phyloP scores from a whole-genome alignment of 257 asterid genomes.

The Solanum etuberosum region DNA sequence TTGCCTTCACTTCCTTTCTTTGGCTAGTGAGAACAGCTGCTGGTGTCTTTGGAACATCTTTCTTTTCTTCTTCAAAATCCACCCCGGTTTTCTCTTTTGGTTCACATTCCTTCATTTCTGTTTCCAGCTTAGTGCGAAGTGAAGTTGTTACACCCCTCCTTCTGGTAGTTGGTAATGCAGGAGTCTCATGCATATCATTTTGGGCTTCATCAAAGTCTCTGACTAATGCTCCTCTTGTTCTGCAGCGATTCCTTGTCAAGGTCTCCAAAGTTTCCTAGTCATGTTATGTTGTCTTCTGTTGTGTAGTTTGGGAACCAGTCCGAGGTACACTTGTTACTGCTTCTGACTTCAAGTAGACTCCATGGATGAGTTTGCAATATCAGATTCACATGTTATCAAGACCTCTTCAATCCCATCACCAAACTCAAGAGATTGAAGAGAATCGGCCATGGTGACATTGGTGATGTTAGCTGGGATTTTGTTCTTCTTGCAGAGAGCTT shows the following conservation, averaged over 20 bases:
- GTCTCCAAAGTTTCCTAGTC: slow-evolving; percentile 23
- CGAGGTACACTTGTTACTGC: slow-evolving; percentile 36
- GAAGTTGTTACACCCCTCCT: slow-evolving; percentile 31
- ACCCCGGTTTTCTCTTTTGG: neutral
- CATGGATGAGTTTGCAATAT: slow-evolving; percentile 26
- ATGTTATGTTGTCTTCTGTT: slow-evolving; percentile 20
- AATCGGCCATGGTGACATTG: slow-evolving; percentile 53
- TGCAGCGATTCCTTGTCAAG: slow-evolving; percentile 25
- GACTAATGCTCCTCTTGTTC: slow-evolving; percentile 24
- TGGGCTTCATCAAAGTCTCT: slow-evolving; percentile 9
- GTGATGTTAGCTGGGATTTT: slow-evolving; percentile 60
- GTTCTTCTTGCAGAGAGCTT: slow-evolving; percentile 64
- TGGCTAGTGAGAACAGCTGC: slow-evolving; percentile 27
- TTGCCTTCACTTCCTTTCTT: slow-evolving; percentile 28
- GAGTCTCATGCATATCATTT: slow-evolving; percentile 12
- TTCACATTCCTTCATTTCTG: slow-evolving; percentile 28
- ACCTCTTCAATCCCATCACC: slow-evolving; percentile 59
- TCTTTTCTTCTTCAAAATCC: slow-evolving; percentile 9
- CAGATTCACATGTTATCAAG: slow-evolving; percentile 26
- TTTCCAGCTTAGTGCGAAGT: slow-evolving; percentile 33
- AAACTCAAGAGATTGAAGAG: slow-evolving; percentile 19
- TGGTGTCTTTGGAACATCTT: slow-evolving; percentile 30
- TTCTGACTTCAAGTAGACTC: slow-evolving; percentile 39
- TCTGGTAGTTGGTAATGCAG: slow-evolving; percentile 11
- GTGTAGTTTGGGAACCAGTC: slow-evolving; percentile 40